Evolutionary conservation across 495 filamentous ascomycete species (phyloP), one percentile per base, ranked within the genome.

Genomic region (Podospora pseudopauciseta): DNA sequence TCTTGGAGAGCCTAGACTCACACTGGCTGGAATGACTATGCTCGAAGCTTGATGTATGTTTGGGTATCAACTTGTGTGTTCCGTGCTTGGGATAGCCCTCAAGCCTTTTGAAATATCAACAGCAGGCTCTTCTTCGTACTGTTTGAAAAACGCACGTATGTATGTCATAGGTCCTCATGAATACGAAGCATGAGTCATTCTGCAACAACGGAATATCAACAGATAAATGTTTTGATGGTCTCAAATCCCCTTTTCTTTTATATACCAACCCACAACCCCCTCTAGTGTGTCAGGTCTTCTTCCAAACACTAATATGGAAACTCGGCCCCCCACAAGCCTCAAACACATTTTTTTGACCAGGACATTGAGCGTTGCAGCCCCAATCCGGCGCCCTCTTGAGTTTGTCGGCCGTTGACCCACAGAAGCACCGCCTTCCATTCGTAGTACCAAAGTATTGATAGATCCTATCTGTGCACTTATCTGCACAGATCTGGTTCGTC

Each of bases 1-100:
- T 85, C 61, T 57, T 83, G 71, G 76, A 84, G 70, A 68, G 67
- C 4, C 69, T 85, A 72, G 67, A 81, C 73, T 63, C 70, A 63
- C 72, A 71, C 64, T 82, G 80, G 80, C 75, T 84, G 69, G 79
- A 80, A 65, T 83, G 54, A 55, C 1, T 23, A 1, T 20, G 20
- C 20, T 20, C 20, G 20, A 20, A 20, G 20, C 20, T 20, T 20
- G 20, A 20, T 20, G 20, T 20, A 20, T 20, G 20, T 20, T 20
- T 20, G 20, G 20, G 20, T 20, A 20, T 20, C 20, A 23, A 23
- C 20, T 23, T 23, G 20, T 23, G 1, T 23, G 20, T 23, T 23
- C 20, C 20, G 20, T 23, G 20, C 20, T 23, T 23, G 20, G 20
- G 20, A 23, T 23, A 23, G 20, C 20, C 20, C 23, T 23, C 23